Base-by-base conservation (phyloP, 169 alveolate species). In the Plasmodium gonderi region DNA sequence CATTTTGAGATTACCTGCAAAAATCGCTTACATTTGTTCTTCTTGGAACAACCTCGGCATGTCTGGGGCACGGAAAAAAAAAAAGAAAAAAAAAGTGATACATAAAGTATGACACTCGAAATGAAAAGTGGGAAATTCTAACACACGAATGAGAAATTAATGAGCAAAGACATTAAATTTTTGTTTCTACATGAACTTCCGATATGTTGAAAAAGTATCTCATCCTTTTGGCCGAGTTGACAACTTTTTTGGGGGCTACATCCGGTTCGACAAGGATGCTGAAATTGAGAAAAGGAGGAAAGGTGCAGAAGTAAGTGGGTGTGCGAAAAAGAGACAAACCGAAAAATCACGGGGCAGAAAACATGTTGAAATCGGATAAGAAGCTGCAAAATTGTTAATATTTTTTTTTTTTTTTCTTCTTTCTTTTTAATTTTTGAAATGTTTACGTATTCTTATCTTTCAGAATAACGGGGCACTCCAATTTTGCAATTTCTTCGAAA, bases 161-260 rank as follows among this genome's bases (percentile, higher is more conserved):
- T 23, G 65, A 23, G 65, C 29, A 49, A 1, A 11, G 36, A 11
- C 69, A 54, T 1, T 17, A 12, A n/a, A n/a, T n/a, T n/a, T n/a
- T 12, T 31, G 23, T 0, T n/a, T 17, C 42, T 85, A 85, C 92
- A 26, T 72, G 77, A 36, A 85, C 72, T 85, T 85, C 92, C 26
- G 92, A 85, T 36, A 85, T 54, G 31, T 85, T 85, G 72, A 85
- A 85, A 47, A 85, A 85, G 60, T 85, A 51, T 85, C 92, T 69
- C 85, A 85, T 85, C 72, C 92, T 45, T 64, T 85, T 85, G 23
- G 92, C 54, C 54, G 92, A 85, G 72, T 75, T 85, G 60, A 85
- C 68, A 8, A 85, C 51, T 29, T 85, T 85, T 36, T 85, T 85
- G n/a, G 92, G 92, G 31, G 92, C 75, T 31, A 85, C 77, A 26